Evolutionary conservation across 2,329 filamentous ascomycete genomes (phyloP), one percentile per base, ranked within the genome.

Genomic region (Diplodia mutila): DNA sequence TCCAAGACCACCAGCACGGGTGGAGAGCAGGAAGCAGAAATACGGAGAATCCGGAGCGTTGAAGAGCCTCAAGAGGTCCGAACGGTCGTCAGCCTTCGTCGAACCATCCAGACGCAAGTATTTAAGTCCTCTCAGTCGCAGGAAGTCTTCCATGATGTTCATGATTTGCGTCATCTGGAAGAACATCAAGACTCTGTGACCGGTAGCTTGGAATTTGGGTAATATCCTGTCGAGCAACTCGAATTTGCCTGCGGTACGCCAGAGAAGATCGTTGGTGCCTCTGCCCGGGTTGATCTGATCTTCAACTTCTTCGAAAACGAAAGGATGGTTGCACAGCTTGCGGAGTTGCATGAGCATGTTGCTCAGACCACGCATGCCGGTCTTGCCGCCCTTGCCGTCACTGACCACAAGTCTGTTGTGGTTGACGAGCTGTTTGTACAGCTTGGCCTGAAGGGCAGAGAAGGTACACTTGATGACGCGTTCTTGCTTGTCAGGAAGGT

Each of bases 81-180:
- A 97, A 72, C 95, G 92, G 80, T 99, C 95, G 75, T 99, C 95
- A 1, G 95, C 94, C 79, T 99, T 99, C 54, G 95, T 99, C 0
- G 93, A 95, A 83, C 95, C 95, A 75, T 99, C 95, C 69, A 99
- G 85, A 77, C 95, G 93, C 72, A 99, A 85, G 77, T 97, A 99
- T 75, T 91, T 86, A 72, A 97, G 85, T 55, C 90, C 91, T 71
- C 92, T 88, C 75, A 93, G 90, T 3, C 94, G 90, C 70, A 99
- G 81, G 78, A 97, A 99, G 78, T 99, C 95, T 74, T 99, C 95
- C 95, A 99, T 98, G 75, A 99, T 99, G 81, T 99, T 97, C 95
- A 99, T 99, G 77, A 99, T 99, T 70, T 97, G 94, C 4, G 95
- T 99, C 95, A 99, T 99, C 79, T 99, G 95, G 86, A 99, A 99